phyloP scores from a whole-genome alignment of 441 rosid species.

The Flueggea neowawraea region DNA sequence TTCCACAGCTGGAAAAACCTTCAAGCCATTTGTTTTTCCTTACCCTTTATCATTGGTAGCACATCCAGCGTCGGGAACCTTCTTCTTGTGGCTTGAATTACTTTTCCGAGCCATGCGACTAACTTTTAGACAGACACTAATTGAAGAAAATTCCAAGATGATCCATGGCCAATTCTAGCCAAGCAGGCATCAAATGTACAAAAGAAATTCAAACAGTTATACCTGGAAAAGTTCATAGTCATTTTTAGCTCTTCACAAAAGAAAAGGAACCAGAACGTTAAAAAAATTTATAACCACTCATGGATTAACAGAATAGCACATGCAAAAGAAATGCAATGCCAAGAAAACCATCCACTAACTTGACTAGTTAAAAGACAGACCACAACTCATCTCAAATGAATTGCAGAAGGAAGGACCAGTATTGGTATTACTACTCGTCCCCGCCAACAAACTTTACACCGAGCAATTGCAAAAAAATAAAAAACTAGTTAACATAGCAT shows the following conservation, averaged over 20 bases:
- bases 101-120: slow-evolving; percentile 79
- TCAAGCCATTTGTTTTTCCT: slow-evolving; percentile 42
- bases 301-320: too few relatives aligned
- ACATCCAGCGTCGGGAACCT: slow-evolving; percentile 41
- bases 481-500: neutral
- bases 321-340: too few relatives aligned
- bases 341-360: too few relatives aligned
- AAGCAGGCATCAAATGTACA: slow-evolving; percentile 22
- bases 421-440: too few relatives aligned
- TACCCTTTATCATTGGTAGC: slow-evolving; percentile 30
- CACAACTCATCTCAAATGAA: too few relatives aligned
- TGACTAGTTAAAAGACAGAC: too few relatives aligned
- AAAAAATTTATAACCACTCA: too few relatives aligned
- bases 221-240: neutral
- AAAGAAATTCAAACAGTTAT: slow-evolving; percentile 4
- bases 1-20: slow-evolving; percentile 41
- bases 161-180: slow-evolving; percentile 19
- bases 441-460: too few relatives aligned
- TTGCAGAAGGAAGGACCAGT: too few relatives aligned
- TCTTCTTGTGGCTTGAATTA: slow-evolving; percentile 51
- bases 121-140: slow-evolving; percentile 2
- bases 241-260: neutral
- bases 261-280: too few relatives aligned
- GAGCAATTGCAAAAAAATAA: neutral
- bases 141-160: slow-evolving; percentile 16